Evolutionary conservation across 2,329 filamentous ascomycete species (phyloP).

Genomic region (Claviceps spartinae): DNA sequence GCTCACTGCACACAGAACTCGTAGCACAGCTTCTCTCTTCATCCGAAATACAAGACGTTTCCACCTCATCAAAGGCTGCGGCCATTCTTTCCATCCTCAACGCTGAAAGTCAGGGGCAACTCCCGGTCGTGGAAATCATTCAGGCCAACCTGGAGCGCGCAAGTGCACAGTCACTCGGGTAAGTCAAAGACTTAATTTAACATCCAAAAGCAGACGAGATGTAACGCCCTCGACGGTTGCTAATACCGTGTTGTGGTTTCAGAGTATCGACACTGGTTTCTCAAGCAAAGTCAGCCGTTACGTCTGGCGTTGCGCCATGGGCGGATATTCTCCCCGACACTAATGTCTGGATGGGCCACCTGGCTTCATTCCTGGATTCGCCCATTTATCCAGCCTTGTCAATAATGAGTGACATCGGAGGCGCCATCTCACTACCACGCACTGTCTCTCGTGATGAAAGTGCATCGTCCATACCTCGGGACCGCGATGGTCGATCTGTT

Average conservation of each 20-base stretch:
- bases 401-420: conserved; percentile 59
- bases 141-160: conserved; percentile 40
- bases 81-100: conserved; percentile 33
- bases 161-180: conserved; percentile 36
- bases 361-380: conserved; percentile 39
- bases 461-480: conserved; percentile 30
- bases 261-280: conserved; percentile 40
- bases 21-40: conserved; percentile 40
- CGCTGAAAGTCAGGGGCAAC: conserved; percentile 24
- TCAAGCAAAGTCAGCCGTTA: conserved; percentile 24
- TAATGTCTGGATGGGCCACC: conserved; percentile 50
- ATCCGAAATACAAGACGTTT: conserved; percentile 32
- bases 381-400: conserved; percentile 51
- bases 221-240: not conserved
- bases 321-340: conserved; percentile 48
- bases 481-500: conserved; percentile 56
- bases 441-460: not conserved
- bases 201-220: not conserved
- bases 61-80: conserved; percentile 26
- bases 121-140: conserved; percentile 37
- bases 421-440: conserved; percentile 47
- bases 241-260: not conserved
- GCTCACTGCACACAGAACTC: conserved; percentile 33
- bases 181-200: conserved; percentile 14
- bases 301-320: conserved; percentile 13